Evolutionary conservation across 2,329 filamentous ascomycete genomes (phyloP), one percentile per base, ranked within the genome.

Genomic region (Parascedosporium putredinis): DNA sequence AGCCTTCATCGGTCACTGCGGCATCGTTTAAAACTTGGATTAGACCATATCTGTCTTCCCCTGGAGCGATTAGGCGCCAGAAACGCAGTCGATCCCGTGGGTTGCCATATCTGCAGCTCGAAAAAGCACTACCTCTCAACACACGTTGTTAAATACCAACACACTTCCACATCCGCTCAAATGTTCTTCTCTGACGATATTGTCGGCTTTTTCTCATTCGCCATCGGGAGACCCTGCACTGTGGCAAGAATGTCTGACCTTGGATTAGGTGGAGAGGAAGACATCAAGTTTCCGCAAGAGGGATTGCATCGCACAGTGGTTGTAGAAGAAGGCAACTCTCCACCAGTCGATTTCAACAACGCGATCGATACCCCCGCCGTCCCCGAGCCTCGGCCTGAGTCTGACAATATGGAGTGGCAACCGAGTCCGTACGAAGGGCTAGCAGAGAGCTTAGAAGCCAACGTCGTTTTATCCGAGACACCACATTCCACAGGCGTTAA

Each of bases 161-260:
- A 29, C 14, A 18, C 22, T 12, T 42, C 29, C 12, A 20, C 42
- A 31, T 42, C 34, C 22, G 36, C 22, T 29, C 12, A 23, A 7
- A 34, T 49, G 16, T 49, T n/a, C 25, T 27, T 18, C 9, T 49
- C 47, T 5, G 25, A 40, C 9, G 22, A 49, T n/a, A 8, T 49
- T n/a, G 33, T 43, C 7, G n/a, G 14, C 18, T 49, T 42, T 23
- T 42, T 49, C 47, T 49, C 47, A 1, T 40, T 34, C 14, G 33
- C 47, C 22, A 31, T 49, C 12, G 36, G 36, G 8, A 29, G 10
- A 23, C 20, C 7, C 8, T 49, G 47, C 16, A 49, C 47, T 9
- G 22, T 29, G 4, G 47, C 47, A 31, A 10, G 33, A 12, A n/a
- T 31, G 9, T 14, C 16, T 3, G 10, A 47, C 7, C 24, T 25